phyloP scores from a whole-genome alignment of 805 yeast genomes.

The Brettanomyces nanus region DNA sequence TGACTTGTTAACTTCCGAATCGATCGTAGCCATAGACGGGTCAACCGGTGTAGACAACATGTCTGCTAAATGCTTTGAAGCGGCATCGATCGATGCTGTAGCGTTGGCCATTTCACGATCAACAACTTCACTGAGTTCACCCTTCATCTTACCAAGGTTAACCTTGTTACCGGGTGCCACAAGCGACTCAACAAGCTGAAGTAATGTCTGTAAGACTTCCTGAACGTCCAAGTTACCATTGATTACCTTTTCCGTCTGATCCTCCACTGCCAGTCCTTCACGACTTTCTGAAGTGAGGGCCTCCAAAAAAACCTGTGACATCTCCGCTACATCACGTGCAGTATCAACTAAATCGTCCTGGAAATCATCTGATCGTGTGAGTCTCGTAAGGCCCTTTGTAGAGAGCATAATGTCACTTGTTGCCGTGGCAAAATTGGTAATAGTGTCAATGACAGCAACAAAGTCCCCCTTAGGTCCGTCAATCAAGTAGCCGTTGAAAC shows the following conservation, averaged over 20 bases:
- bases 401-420: constrained; percentile 56
- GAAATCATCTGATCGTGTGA: constrained; percentile 40
- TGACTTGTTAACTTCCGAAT: constrained; percentile 66
- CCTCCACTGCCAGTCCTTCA: constrained; percentile 46
- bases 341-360: constrained; percentile 41
- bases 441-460: constrained; percentile 49
- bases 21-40: constrained; percentile 45
- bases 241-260: constrained; percentile 69
- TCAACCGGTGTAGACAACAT: constrained; percentile 42
- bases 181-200: constrained; percentile 48
- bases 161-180: constrained; percentile 25
- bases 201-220: constrained; percentile 53
- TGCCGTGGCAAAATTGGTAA: constrained; percentile 55
- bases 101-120: constrained; percentile 68
- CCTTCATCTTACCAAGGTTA: constrained; percentile 22
- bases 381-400: constrained; percentile 59
- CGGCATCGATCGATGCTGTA: constrained; percentile 59
- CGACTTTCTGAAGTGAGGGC: constrained; percentile 48
- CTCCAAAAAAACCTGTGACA: constrained; percentile 54
- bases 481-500: constrained; percentile 65
- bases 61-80: constrained; percentile 49
- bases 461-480: constrained; percentile 69
- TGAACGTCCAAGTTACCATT: constrained; percentile 70
- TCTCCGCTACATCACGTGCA: constrained; percentile 51
- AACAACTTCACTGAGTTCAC: constrained; percentile 62